Base-by-base conservation (phyloP, 306 rosid genomes). In the Cicer yamashitae region DNA sequence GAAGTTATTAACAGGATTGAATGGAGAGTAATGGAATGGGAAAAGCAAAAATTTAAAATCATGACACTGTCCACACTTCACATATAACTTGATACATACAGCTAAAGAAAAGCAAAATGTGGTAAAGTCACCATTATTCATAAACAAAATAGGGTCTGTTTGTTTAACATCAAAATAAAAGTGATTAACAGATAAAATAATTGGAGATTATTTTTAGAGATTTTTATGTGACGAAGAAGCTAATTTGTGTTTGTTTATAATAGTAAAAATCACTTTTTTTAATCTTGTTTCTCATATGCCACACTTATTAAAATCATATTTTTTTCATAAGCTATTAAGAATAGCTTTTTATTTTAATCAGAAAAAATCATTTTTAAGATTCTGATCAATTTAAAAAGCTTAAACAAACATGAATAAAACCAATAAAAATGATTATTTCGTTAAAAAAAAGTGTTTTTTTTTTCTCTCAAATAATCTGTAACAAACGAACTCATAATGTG, bases 41-140 rank as follows among this genome's bases (percentile, higher is more conserved):
- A 46, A 30, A 65, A 17, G 41, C 7, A 46, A 6, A 15, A 17
- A 43, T 67, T 67, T 67, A 48, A 67, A 67, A 44, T 67, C 13
- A 17, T 43, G 44, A 44, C 18, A n/a, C n/a, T 64, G 34, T 64
- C 8, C 6, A 3, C 37, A 30, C 6, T 30, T 30, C 70, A 41
- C 34, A 41, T 64, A 43, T 18, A 14, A 40, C 34, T 6, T 5
- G 22, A 64, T 38, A 15, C 43, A 43, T 40, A 41, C 41, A 17
- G 47, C 51, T 63, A 40, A 14, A 39, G 13, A 39, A 63, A 39
- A n/a, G 51, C 6, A 7, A 64, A 66, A 66, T 12, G 14, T 43
- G 18, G 47, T 63, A 4, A 11, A 67, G 10, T 67, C 56, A 20
- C 11, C n/a, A 5, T 45, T 67, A 45, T 67, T 67, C 10, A 67